A percentile compares a stretch with the other conserved stretches of the same genome.
These are phyloP conservation scores for Pseudopithomyces chartarum DNA, from an alignment of 2,329 filamentous ascomycete species.

Conservation along the genomic window DNA sequence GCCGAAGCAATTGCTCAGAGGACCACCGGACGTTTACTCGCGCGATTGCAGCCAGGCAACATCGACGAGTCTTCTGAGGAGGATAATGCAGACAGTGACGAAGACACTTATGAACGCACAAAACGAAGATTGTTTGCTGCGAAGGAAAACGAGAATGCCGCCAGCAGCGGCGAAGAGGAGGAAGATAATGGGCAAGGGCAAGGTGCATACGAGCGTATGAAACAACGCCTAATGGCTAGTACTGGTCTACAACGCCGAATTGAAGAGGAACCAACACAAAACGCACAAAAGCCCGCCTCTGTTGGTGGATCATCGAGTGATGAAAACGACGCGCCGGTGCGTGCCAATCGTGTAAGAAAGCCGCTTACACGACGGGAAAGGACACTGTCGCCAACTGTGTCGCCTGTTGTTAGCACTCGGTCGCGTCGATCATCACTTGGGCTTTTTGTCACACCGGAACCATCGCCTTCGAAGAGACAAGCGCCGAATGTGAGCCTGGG, in stretches of 20 bases:
- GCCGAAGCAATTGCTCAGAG: constrained; percentile 36
- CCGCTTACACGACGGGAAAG: constrained; percentile 12
- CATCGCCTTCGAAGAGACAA: constrained; percentile 41
- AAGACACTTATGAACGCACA: constrained; percentile 42
- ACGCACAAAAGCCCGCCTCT: constrained; percentile 3
- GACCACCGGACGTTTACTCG: constrained; percentile 68
- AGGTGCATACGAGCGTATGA: constrained; percentile 55
- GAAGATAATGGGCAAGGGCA: constrained; percentile 38
- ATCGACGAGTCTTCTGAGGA: constrained; percentile 36
- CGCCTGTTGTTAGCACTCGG: constrained; percentile 20
- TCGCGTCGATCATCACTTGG: constrained; percentile 54
- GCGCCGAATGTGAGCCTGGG: constrained; percentile 27
- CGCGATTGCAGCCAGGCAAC: constrained; percentile 55
- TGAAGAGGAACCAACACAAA: background rate
- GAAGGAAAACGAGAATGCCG: constrained; percentile 5
- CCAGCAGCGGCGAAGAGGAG: constrained; percentile 25
- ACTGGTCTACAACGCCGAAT: constrained; percentile 12
- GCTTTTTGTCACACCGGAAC: constrained; percentile 62
- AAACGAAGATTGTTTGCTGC: constrained; percentile 8
- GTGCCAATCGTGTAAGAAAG: constrained; percentile 20
- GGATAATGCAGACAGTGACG: constrained; percentile 10
- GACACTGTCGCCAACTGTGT: constrained; percentile 19
- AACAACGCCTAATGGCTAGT: constrained; percentile 49
- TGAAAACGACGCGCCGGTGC: constrained; percentile 37
- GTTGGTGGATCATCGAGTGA: constrained; percentile 22